phyloP scores from a whole-genome alignment of 164 flowering plant species.

The Warburgia ugandensis region DNA sequence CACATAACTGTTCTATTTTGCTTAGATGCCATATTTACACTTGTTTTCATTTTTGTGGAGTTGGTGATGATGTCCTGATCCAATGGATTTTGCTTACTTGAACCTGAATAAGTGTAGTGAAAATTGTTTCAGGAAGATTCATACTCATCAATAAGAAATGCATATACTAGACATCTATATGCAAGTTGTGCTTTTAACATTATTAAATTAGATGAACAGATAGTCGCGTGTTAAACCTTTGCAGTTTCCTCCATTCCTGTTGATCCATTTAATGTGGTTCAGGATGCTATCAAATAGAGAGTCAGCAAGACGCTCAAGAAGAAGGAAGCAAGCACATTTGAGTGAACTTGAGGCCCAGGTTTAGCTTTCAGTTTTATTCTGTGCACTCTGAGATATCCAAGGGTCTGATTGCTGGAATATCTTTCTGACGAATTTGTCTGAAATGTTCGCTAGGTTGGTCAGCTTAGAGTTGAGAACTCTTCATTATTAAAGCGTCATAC shows the following conservation, averaged over 20 bases:
- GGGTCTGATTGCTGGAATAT: not conserved
- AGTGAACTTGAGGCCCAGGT: constrained; percentile 93
- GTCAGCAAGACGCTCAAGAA: constrained; percentile 91
- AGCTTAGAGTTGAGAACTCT: constrained; percentile 72
- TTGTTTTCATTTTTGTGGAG: no score
- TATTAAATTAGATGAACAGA: no score
- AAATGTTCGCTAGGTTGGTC: constrained; percentile 49
- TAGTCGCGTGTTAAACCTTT: not conserved
- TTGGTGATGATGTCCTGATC: no score
- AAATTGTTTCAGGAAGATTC: no score
- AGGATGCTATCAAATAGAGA: constrained; percentile 98
- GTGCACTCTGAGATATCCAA: not conserved
- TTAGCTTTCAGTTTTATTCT: constrained; percentile 3
- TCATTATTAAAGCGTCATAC: constrained; percentile 62
- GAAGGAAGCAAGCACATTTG: constrained; percentile 94
- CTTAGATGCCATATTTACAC: no score
- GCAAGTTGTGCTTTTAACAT: no score
- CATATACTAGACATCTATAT: no score
- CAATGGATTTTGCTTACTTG: no score
- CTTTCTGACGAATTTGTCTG: not conserved
- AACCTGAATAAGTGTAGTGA: no score
- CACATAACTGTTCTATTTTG: no score
- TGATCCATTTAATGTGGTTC: constrained; percentile 10
- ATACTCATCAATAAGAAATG: no score
- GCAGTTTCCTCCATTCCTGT: not conserved